These are phyloP conservation scores for Backusella tuberculispora DNA, from an alignment of 192 early-diverging fungal species.

Conservation along the genomic window DNA sequence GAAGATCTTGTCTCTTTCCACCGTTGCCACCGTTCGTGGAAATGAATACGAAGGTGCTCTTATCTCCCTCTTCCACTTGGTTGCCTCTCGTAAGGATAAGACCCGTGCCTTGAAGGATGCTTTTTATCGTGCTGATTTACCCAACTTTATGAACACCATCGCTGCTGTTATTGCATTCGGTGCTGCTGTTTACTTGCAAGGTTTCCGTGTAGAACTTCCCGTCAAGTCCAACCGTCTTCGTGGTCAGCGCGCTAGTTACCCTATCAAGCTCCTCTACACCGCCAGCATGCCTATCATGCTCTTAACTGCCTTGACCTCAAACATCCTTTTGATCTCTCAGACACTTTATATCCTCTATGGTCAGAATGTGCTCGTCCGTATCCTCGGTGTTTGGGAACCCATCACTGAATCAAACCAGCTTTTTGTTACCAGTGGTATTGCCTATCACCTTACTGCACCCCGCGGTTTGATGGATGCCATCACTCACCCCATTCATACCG, in stretches of 20 bases:
- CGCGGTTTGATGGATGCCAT: conserved; percentile 80
- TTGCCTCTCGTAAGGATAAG: conserved; percentile 95
- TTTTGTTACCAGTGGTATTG: conserved; percentile 88
- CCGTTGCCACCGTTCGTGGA: conserved; percentile 94
- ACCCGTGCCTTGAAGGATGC: conserved; percentile 96
- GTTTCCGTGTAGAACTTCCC: conserved; percentile 99
- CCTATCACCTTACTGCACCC: conserved; percentile 97
- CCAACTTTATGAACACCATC: conserved; percentile 88
- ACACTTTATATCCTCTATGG: conserved; percentile 95
- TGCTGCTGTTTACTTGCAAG: conserved; percentile 94
- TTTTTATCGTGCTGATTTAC: conserved; percentile 86
- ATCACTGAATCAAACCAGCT: conserved; percentile 92
- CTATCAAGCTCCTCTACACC: conserved; percentile 99
- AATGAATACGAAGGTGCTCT: conserved; percentile 99
- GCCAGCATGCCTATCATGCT: conserved; percentile 99
- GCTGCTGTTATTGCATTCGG: conserved; percentile 86
- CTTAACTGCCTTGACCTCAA: conserved; percentile 94
- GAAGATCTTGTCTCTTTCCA: conserved; percentile 96
- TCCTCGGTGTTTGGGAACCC: conserved; percentile 97
- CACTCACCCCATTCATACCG: conserved; percentile 93
- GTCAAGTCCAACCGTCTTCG: conserved; percentile 94
- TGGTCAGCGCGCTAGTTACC: conserved; percentile 96
- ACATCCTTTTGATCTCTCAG: conserved; percentile 98
- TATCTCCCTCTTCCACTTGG: conserved; percentile 91
- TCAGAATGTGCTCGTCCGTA: conserved; percentile 88